Evolutionary conservation across 176 grass and related monocot species (phyloP).

Genomic region (Poa pratensis): DNA sequence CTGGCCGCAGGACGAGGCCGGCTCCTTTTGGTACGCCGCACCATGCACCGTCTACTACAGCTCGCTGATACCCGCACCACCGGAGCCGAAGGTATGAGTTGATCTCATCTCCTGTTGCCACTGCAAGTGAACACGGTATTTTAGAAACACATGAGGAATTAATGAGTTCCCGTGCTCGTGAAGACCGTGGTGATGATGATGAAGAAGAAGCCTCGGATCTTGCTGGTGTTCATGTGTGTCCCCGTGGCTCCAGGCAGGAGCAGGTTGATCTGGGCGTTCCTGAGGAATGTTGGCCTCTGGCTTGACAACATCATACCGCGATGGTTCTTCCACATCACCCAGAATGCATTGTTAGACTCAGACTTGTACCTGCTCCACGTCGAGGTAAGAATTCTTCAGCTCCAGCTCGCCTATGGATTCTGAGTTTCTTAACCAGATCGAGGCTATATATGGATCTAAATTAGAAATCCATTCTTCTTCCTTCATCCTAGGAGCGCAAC

Average conservation of each 20-base stretch:
- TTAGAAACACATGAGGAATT: neutral
- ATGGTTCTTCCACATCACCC: slow-evolving; percentile 54
- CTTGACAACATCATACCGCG: slow-evolving; percentile 58
- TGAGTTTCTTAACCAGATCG: no score
- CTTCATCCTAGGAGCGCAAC: slow-evolving; percentile 55
- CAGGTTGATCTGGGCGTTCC: slow-evolving; percentile 68
- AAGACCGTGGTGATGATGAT: neutral
- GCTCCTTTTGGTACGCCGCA: slow-evolving; percentile 57
- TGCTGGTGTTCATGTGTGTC: slow-evolving; percentile 75
- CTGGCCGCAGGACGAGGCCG: slow-evolving; percentile 26
- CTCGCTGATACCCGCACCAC: neutral
- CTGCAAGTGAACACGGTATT: no score
- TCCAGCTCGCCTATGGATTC: neutral
- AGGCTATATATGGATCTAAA: no score
- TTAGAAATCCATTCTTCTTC: neutral
- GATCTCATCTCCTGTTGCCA: no score
- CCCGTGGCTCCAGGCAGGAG: slow-evolving; percentile 44
- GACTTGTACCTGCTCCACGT: slow-evolving; percentile 78
- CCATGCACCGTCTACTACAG: slow-evolving; percentile 50
- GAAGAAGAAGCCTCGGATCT: neutral
- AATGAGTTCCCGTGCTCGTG: neutral
- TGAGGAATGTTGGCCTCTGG: slow-evolving; percentile 45
- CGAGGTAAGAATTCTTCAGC: slow-evolving; percentile 46
- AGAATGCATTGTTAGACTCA: slow-evolving; percentile 76
- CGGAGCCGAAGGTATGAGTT: neutral